Conservation (phyloP, 192 early-diverging fungal species). For the Neocallimastix lanati region DNA sequence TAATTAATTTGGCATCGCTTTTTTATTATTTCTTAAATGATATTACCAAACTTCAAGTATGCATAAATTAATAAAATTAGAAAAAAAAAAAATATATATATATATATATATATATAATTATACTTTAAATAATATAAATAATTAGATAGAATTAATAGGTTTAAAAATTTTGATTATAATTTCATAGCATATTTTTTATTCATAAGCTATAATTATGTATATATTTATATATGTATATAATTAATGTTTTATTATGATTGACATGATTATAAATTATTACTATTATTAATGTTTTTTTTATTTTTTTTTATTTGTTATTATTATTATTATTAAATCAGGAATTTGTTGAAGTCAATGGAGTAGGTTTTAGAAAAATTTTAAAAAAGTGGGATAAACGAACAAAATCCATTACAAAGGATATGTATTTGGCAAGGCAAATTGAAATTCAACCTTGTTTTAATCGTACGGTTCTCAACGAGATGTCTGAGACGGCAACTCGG, state of each 20-base stretch:
- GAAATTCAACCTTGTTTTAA: conserved; percentile 98
- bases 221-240: too few relatives aligned
- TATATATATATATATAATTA: too few relatives aligned
- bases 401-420: conserved; percentile 91
- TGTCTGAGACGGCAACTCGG: conserved; percentile 64
- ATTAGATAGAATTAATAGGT: too few relatives aligned
- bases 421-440: conserved; percentile 90
- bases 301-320: too few relatives aligned
- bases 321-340: conserved; percentile 24
- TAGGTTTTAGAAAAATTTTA: conserved; percentile 94
- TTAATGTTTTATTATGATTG: too few relatives aligned
- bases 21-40: conserved; percentile 27
- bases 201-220: too few relatives aligned
- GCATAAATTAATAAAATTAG: too few relatives aligned
- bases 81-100: background rate
- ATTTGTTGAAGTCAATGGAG: conserved; percentile 91
- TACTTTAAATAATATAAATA: too few relatives aligned
- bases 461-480: conserved; percentile 70
- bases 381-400: conserved; percentile 99
- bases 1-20: background rate
- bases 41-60: conserved; percentile 83
- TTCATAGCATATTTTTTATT: too few relatives aligned
- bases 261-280: too few relatives aligned
- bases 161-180: too few relatives aligned
- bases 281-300: too few relatives aligned